Evolutionary conservation across 164 flowering plant species (phyloP).

Genomic region (Euptelea pleiosperma): DNA sequence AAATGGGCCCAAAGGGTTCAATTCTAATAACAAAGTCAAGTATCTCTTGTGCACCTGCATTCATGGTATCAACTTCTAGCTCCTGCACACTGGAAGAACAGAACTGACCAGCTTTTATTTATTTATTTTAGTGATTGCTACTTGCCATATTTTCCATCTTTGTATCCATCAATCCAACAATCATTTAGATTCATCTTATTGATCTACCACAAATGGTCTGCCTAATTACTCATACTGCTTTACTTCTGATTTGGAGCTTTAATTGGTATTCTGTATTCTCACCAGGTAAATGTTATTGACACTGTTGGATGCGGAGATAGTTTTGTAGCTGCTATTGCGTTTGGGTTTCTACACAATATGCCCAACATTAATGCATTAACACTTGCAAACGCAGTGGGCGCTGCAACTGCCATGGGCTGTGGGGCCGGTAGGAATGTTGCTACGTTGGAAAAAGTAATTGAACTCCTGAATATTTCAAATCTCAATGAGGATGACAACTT

Average conservation of each 20-base stretch:
- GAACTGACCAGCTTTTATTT: no score
- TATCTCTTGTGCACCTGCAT: slow-evolving; percentile 77
- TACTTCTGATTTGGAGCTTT: neutral
- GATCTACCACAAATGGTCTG: no score
- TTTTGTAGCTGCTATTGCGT: slow-evolving; percentile 86
- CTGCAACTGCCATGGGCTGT: slow-evolving; percentile 96
- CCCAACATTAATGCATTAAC: slow-evolving; percentile 58
- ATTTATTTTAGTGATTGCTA: no score
- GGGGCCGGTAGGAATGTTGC: slow-evolving; percentile 99
- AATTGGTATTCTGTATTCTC: neutral
- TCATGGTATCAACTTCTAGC: slow-evolving; percentile 58
- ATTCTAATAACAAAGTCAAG: slow-evolving; percentile 60
- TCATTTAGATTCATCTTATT: no score
- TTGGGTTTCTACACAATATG: slow-evolving; percentile 66
- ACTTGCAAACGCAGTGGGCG: slow-evolving; percentile 95
- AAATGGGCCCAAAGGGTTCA: slow-evolving; percentile 91
- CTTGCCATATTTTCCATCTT: no score
- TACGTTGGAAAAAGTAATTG: slow-evolving; percentile 44
- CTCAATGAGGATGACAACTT: slow-evolving; percentile 57
- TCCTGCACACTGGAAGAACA: no score
- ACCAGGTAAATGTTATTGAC: slow-evolving; percentile 82
- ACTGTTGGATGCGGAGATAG: slow-evolving; percentile 99
- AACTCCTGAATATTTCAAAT: slow-evolving; percentile 50
- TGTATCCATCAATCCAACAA: no score
- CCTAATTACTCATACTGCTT: no score